Evolutionary conservation across 2,329 filamentous ascomycete species (phyloP).

Genomic region (Onygena corvina): DNA sequence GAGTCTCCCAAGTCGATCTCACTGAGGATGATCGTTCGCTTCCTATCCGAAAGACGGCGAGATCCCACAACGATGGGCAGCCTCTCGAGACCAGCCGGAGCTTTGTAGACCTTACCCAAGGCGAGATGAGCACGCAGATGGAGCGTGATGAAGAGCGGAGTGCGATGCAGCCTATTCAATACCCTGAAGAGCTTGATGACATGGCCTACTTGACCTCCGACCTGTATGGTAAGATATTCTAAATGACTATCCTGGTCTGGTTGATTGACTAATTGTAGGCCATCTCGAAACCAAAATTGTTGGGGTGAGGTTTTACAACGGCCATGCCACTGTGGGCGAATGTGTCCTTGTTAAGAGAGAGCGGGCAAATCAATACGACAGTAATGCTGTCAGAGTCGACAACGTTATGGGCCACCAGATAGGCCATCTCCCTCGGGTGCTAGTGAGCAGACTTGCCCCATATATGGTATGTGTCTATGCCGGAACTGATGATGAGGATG

Average conservation of each 20-base stretch:
- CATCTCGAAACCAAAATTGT: slow-evolving; percentile 45
- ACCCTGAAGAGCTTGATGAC: slow-evolving; percentile 28
- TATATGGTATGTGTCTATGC: slow-evolving; percentile 47
- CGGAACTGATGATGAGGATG: not conserved
- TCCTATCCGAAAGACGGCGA: not conserved
- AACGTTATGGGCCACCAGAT: slow-evolving; percentile 67
- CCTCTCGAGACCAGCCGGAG: slow-evolving; percentile 22
- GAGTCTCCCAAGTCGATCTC: slow-evolving; percentile 20
- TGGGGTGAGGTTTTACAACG: slow-evolving; percentile 51
- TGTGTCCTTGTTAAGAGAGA: slow-evolving; percentile 53
- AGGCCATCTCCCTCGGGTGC: slow-evolving; percentile 58
- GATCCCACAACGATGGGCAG: slow-evolving; percentile 15
- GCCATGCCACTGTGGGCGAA: slow-evolving; percentile 51
- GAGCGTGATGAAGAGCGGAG: slow-evolving; percentile 29
- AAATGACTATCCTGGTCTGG: too few relatives aligned
- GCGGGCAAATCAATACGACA: slow-evolving; percentile 56
- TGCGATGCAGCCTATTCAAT: slow-evolving; percentile 24
- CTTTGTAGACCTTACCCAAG: slow-evolving; percentile 25
- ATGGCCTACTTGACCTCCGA: slow-evolving; percentile 25
- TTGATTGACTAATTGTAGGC: slow-evolving; percentile 17
- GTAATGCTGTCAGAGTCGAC: slow-evolving; percentile 64
- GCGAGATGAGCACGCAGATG: slow-evolving; percentile 20
- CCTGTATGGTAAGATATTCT: slow-evolving; percentile 29
- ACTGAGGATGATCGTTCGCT: slow-evolving; percentile 16
- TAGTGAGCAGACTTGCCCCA: slow-evolving; percentile 59